Base-by-base conservation (phyloP, 306 rosid genomes). In the Prunus fruticosa region DNA sequence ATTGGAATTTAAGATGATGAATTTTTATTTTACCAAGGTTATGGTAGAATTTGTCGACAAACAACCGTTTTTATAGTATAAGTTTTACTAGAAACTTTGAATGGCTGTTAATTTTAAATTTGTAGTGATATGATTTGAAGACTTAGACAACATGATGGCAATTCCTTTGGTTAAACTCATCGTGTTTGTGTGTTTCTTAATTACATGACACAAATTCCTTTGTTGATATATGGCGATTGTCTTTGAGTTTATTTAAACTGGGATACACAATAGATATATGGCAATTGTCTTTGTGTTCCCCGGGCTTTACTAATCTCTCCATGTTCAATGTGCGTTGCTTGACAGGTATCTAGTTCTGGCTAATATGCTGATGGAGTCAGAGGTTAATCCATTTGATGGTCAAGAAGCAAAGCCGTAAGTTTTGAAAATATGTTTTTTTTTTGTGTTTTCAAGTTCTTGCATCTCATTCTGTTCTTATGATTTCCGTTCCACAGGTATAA, bases 281-380 rank as follows among this genome's bases (percentile, higher is more conserved):
- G 34, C 2, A 0, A 28, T n/a, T 45, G 15, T 15, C 74, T 53
- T 34, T 28, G 53, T 46, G 5, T 20, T 20, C 4, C 20, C 23
- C 30, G 14, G 27, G 9, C 57, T 76, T 25, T 71, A 72, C 74
- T 75, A 47, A 76, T 46, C 70, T 54, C 54, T 73, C 58, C 53
- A 27, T 46, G 41, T 64, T 75, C 6, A 10, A 4, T 64, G 23
- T 69, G 32, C 82, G 15, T 53, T 49, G 49, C 74, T 41, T 60
- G 43, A 30, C 92, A 95, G 98, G 76, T 95, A 95, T 77, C 86
- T 92, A 50, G 97, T 95, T 81, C 80, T 95, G 74, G 98, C 97
- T 64, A 95, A 92, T 64, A 79, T 87, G 88, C 77, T 80, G 80
- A 85, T 85, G 89, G 82, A 85, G 76, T 85, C 89, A 0, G 86